Conservation (phyloP, 2,329 filamentous ascomycete species). For the Alternaria sp. region DNA sequence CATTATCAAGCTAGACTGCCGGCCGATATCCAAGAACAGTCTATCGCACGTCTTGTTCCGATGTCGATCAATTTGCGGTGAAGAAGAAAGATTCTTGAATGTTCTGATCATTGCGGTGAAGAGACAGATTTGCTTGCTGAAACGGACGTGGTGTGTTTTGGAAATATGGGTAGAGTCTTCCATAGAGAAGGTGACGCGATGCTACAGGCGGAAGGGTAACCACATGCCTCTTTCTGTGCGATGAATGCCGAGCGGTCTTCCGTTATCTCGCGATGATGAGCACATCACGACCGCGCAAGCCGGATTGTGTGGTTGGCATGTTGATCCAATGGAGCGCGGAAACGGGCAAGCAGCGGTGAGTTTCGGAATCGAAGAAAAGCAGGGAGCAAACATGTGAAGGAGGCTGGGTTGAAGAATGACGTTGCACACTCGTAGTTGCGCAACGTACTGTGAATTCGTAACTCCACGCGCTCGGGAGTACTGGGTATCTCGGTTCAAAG, state of each 20-base stretch:
- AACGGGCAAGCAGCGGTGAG: conserved; percentile 1
- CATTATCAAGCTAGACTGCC: conserved; percentile 22
- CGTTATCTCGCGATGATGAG: conserved; percentile 9
- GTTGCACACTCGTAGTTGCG: neutral
- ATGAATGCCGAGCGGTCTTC: conserved; percentile 10
- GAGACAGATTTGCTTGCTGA: conserved; percentile 20
- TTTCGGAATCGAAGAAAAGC: conserved; percentile 1
- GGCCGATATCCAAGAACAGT: conserved; percentile 18
- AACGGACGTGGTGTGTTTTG: conserved; percentile 25
- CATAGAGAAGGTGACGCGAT: conserved; percentile 11
- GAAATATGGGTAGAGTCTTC: conserved; percentile 10
- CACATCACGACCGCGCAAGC: neutral
- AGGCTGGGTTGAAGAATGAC: neutral
- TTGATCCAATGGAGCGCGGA: conserved; percentile 4
- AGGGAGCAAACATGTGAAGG: neutral
- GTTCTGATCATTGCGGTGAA: conserved; percentile 17
- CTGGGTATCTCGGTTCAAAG: conserved; percentile 25
- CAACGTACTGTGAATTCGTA: conserved; percentile 11
- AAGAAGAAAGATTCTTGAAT: conserved; percentile 14
- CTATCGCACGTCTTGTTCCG: conserved; percentile 20
- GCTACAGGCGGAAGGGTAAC: conserved; percentile 19
- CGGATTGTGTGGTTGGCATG: neutral
- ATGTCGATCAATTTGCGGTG: conserved; percentile 33
- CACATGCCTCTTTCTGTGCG: conserved; percentile 25
- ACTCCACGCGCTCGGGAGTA: conserved; percentile 12